phyloP scores from a whole-genome alignment of 2,329 filamentous ascomycete genomes.

The Bipolaris cookei region DNA sequence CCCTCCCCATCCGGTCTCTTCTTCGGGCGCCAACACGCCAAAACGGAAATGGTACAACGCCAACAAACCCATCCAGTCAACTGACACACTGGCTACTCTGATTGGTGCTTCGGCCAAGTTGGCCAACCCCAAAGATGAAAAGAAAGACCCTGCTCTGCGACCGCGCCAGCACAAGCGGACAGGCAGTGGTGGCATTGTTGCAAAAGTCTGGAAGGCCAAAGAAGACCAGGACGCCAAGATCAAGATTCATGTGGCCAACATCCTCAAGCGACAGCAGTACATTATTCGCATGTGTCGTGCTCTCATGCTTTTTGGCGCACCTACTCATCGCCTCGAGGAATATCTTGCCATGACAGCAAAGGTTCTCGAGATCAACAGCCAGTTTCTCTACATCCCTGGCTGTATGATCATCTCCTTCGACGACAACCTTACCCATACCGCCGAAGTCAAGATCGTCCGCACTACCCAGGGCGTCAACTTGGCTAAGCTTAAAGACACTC shows the following conservation, averaged over 20 bases:
- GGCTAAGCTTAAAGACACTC: constrained; percentile 73
- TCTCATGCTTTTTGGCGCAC: constrained; percentile 87
- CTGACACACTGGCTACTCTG: constrained; percentile 40
- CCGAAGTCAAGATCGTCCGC: constrained; percentile 79
- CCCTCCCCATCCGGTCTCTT: constrained; percentile 23
- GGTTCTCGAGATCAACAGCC: constrained; percentile 82
- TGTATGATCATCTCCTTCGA: constrained; percentile 94
- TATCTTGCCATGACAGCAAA: constrained; percentile 87
- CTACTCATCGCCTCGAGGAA: constrained; percentile 88
- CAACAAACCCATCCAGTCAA: constrained; percentile 34
- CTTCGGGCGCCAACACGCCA: constrained; percentile 36
- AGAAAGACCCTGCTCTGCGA: constrained; percentile 20
- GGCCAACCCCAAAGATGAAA: constrained; percentile 37
- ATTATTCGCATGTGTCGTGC: constrained; percentile 84
- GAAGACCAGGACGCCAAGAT: constrained; percentile 61
- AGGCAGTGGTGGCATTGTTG: constrained; percentile 30
- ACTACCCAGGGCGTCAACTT: constrained; percentile 72
- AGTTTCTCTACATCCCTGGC: constrained; percentile 87
- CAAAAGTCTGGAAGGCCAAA: constrained; percentile 38
- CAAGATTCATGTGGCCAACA: constrained; percentile 67
- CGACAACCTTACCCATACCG: constrained; percentile 67
- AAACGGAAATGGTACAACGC: constrained; percentile 42
- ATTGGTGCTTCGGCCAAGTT: constrained; percentile 39
- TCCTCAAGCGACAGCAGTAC: constrained; percentile 80
- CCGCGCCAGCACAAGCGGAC: constrained; percentile 32